phyloP scores from a whole-genome alignment of 176 grass and related monocot species.

The Avena insularis region DNA sequence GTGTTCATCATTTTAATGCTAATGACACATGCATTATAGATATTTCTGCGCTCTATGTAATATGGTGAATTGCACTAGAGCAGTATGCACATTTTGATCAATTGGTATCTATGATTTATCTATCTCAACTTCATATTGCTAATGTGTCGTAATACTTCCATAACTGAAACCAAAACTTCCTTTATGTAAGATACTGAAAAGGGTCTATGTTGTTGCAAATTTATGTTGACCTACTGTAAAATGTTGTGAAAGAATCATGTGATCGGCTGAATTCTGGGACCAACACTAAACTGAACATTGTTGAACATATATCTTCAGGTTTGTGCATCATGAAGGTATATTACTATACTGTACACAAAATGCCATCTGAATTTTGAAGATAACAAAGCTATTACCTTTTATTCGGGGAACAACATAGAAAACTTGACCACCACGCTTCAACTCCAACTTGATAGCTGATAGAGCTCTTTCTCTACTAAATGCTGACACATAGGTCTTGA shows the following conservation, averaged over 20 bases:
- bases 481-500: constrained; percentile 79
- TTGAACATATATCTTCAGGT: constrained; percentile 25
- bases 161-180: constrained; percentile 1
- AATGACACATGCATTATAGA: neutral
- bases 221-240: neutral
- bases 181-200: neutral
- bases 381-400: constrained; percentile 61
- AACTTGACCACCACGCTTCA: constrained; percentile 90
- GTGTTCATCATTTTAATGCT: neutral
- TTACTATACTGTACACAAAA: constrained; percentile 23
- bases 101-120: neutral
- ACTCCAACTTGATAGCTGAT: constrained; percentile 83
- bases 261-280: neutral
- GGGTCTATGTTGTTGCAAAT: constrained; percentile 1
- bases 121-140: constrained; percentile 11
- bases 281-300: constrained; percentile 22
- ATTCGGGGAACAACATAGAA: constrained; percentile 99
- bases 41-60: neutral
- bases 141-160: neutral
- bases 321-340: constrained; percentile 30
- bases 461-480: constrained; percentile 83
- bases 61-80: neutral
- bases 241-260: neutral
- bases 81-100: neutral
- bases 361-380: constrained; percentile 15